Conservation (phyloP, 139 green algal genomes). For the Chlorella sp. region DNA sequence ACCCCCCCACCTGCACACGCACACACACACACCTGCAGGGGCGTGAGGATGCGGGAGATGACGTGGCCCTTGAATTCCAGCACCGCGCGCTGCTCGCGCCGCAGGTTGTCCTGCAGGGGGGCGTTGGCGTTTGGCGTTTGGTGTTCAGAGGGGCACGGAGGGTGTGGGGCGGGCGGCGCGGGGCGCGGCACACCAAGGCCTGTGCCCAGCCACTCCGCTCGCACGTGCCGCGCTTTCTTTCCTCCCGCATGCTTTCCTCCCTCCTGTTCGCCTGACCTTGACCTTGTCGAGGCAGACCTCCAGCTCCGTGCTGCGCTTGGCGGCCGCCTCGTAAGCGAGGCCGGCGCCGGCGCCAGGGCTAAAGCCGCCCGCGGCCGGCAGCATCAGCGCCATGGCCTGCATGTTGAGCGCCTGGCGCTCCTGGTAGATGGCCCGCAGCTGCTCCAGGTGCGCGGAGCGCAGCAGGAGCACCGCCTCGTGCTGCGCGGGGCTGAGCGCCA, state of each 20-base stretch:
- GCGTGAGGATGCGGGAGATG: constrained; percentile 25
- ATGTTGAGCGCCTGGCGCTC: constrained; percentile 45
- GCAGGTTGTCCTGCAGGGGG: constrained; percentile 36
- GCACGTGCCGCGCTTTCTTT: neutral
- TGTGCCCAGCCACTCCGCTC: neutral
- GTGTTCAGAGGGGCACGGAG: neutral
- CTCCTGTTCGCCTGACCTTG: constrained; percentile 19
- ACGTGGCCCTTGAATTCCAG: constrained; percentile 44
- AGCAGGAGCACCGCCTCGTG: constrained; percentile 38
- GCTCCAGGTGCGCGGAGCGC: constrained; percentile 35
- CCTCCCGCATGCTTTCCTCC: neutral
- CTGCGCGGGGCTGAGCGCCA: constrained; percentile 34
- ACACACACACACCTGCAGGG: constrained; percentile 7
- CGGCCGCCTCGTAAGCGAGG: constrained; percentile 24
- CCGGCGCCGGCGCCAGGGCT: constrained; percentile 22
- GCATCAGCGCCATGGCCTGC: constrained; percentile 45
- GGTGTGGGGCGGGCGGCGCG: too few relatives aligned
- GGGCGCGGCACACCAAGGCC: neutral
- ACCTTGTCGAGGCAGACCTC: constrained; percentile 31
- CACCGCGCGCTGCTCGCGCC: constrained; percentile 34
- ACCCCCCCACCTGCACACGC: too few relatives aligned
- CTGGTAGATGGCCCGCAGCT: constrained; percentile 45
- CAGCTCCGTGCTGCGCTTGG: constrained; percentile 31
- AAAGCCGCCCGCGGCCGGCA: constrained; percentile 19
- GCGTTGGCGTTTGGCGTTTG: too few relatives aligned